phyloP scores from a whole-genome alignment of 257 asterid species.

The Vinca minor region DNA sequence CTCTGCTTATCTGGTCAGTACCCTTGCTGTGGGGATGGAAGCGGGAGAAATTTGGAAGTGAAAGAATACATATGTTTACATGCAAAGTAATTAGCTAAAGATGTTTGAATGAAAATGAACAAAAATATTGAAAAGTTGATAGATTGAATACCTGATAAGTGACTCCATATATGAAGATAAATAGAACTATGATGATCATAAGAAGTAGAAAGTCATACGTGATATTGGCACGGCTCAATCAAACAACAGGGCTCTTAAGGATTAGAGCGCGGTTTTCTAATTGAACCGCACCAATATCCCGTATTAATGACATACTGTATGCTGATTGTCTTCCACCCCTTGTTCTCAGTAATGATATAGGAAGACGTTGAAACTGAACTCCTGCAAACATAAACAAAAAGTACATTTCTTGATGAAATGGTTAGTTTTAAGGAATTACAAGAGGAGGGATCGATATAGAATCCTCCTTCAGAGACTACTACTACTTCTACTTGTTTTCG shows the following conservation, averaged over 20 bases:
- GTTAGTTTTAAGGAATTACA: neutral
- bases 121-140: neutral
- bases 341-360: too few species aligned
- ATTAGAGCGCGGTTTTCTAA: constrained; percentile 55
- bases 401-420: neutral
- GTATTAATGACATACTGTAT: constrained; percentile 16
- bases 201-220: constrained; percentile 29
- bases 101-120: neutral
- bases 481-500: neutral
- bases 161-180: too few species aligned
- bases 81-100: neutral
- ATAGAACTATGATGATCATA: constrained; percentile 6
- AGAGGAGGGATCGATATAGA: neutral
- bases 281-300: constrained; percentile 98
- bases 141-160: constrained; percentile 7
- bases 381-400: neutral
- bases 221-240: constrained; percentile 99
- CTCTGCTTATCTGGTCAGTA: neutral
- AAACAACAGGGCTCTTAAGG: constrained; percentile 51
- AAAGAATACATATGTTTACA: neutral
- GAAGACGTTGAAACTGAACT: too few species aligned
- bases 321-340: too few species aligned
- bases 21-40: neutral
- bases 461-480: constrained; percentile 2
- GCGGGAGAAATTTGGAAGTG: neutral